Evolutionary conservation across 257 asterid species (phyloP), one percentile per base, ranked within the genome.

Genomic region (Solanum pennellii): DNA sequence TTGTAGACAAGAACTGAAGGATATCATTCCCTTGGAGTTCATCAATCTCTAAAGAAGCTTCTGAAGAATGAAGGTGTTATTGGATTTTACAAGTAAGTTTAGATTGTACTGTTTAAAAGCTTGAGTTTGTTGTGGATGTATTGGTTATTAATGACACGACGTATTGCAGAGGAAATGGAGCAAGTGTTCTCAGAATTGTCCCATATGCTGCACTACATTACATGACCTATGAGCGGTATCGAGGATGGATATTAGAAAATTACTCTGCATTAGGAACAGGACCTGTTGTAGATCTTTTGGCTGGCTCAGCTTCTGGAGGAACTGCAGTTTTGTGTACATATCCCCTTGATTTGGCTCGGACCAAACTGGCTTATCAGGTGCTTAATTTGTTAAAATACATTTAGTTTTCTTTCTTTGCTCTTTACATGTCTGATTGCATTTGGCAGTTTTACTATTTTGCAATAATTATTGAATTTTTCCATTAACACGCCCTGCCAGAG

Each of bases 291-390:
- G 99, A 96, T 93, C 98, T 97, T 66, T 91, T 97, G 89, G 99
- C 99, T 47, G 99, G 99, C 86, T 96, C 99, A 66, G 96, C 92
- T 27, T 98, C 99, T 31, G 99, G 99, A 42, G 99, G 99, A 31
- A 97, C 99, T 39, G 99, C 99, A 35, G 99, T 96, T 83, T 89
- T 97, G 88, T 97, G 99, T 92, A 97, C 99, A 25, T 97, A 97
- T 90, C 99, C 99, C 45, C 91, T 97, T 85, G 99, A 97, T 91
- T 92, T 97, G 90, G 99, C 98, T 65, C 99, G 99, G 44, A 95
- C 99, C 52, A 97, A 96, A 92, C 98, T 97, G 35, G 99, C 99
- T 60, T 97, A 96, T 90, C 99, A 97, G 99, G 99, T 97, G 85
- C 72, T 76, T 86, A 21, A 31, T 82, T 49, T 82, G 85, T 29